Base-by-base conservation (phyloP, 2,329 filamentous ascomycete genomes). In the Exophiala sideris region DNA sequence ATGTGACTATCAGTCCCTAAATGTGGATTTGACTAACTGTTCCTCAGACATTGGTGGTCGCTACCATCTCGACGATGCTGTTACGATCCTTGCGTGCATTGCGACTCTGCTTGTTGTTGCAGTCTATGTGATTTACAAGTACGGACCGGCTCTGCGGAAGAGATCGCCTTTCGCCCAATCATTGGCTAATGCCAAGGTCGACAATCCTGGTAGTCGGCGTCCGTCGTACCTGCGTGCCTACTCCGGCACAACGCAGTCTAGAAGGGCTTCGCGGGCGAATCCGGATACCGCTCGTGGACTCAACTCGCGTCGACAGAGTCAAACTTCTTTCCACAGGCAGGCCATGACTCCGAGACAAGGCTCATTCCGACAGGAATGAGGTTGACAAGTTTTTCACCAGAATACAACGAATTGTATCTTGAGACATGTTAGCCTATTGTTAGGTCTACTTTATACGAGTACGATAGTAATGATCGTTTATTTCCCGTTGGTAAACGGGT, bases 41-140 rank as follows among this genome's bases (percentile, higher is more conserved):
- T 58, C 39, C 8, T 39, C 54, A 74, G 73, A 85, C 62, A 83
- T 86, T 24, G 74, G 76, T 20, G 73, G 74, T 12, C 75, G 76
- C 59, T 76, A 80, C 44, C 76, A 76, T 50, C 70, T 87, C 1
- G 77, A 82, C 60, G 79, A 83, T 54, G 83, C 84, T 0, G 81
- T 76, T 3, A 86, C 83, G 0, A 85, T 88, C 45, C 77, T 88
- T 0, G 82, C 81, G 64, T 77, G 73, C 60, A 82, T 88, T 48
- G 79, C 85, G 0, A 74, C 83, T 46, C 60, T 85, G 1, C 76
- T 88, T 1, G 83, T 86, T 5, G 61, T 78, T 14, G 81, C 83
- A 0, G 82, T 88, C 5, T 87, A 87, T 57, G 73, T 82, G 44
- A 84, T 88, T 57, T 88, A 87, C 73, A 84, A 76, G 74, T 80